These are phyloP conservation scores for Lactarius evosmus DNA, from an alignment of 768 basidiomycete genomes.

Conservation along the genomic window DNA sequence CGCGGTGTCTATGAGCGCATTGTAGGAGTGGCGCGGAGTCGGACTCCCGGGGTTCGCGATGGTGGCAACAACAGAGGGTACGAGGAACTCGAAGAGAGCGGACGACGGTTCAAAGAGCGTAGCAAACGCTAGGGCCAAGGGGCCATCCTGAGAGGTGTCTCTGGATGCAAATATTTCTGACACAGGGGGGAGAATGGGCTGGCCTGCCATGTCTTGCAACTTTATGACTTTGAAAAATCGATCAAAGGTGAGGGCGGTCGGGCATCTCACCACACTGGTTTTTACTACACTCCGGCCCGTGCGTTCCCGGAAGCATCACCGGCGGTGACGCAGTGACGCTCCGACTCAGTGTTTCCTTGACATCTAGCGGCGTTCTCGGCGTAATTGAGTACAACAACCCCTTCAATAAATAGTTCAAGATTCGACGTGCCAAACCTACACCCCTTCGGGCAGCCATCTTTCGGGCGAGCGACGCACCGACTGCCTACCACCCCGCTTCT, in stretches of 20 bases:
- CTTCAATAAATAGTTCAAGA: background rate
- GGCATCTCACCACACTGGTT: background rate
- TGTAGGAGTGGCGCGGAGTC: constrained; percentile 37
- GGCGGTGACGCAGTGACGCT: background rate
- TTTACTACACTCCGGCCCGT: background rate
- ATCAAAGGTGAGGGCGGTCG: background rate
- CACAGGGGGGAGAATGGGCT: constrained; percentile 13
- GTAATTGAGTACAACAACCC: background rate
- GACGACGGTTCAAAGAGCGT: constrained; percentile 41
- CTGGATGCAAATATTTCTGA: constrained; percentile 18
- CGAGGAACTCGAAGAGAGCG: constrained; percentile 65
- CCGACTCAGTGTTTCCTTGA: background rate
- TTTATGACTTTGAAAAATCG: background rate
- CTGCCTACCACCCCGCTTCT: background rate
- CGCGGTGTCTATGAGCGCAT: constrained; percentile 53
- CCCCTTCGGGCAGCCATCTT: background rate
- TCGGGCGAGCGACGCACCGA: background rate
- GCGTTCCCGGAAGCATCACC: background rate
- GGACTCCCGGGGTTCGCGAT: constrained; percentile 26
- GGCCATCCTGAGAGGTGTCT: constrained; percentile 24
- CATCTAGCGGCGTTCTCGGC: background rate
- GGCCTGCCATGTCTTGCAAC: constrained; percentile 12
- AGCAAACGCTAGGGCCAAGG: constrained; percentile 38
- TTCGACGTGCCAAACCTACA: background rate
- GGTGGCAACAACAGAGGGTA: constrained; percentile 55